Base-by-base conservation (phyloP, 371 early-diverging fungal species). In the Lichtheimia corymbifera region DNA sequence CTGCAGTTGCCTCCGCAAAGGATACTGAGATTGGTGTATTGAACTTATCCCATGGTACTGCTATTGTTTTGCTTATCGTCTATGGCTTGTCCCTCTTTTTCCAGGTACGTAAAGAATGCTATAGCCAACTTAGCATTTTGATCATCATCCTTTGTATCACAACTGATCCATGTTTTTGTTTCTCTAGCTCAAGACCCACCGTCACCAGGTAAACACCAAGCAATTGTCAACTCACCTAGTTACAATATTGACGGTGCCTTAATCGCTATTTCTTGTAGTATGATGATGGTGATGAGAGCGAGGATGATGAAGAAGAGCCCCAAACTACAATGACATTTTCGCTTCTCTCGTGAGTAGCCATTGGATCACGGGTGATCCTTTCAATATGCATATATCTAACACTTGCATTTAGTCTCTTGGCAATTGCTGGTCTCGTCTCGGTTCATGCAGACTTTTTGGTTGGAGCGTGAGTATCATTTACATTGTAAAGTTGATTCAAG, bases 371-470 rank as follows among this genome's bases (percentile, higher is more conserved):
- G 0, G 15, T 7, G 40, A n/a, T 20, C 15, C 18, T 2, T 25
- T 25, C 9, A 15, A n/a, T 1, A 20, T 22, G 22, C 2, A 25
- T 53, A 17, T 40, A 6, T 35, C 17, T 53, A 17, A 28, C 17
- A 53, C 4, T 40, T n/a, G 5, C 18, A 25, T 56, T 47, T 68
- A 81, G 81, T 11, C 59, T 91, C 59, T 66, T 81, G 40, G 66
- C 64, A 2, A 68, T 83, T 56, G 86, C 89, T 7, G 75, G 81
- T 14, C 52, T 92, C 12, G 87, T 93, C 17, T 86, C 90, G 12
- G 62, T 93, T 51, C 90, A 86, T 55, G 93, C 96, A 27, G 94
- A 94, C 61, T 89, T 77, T 66, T 82, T 95, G 22, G 95, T 95
- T 40, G 87, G 80, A 54, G 77, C 78, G 57, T 56, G 42, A 56